Evolutionary conservation across 2,329 filamentous ascomycete species (phyloP).

Genomic region (Nigrospora sphaerica): DNA sequence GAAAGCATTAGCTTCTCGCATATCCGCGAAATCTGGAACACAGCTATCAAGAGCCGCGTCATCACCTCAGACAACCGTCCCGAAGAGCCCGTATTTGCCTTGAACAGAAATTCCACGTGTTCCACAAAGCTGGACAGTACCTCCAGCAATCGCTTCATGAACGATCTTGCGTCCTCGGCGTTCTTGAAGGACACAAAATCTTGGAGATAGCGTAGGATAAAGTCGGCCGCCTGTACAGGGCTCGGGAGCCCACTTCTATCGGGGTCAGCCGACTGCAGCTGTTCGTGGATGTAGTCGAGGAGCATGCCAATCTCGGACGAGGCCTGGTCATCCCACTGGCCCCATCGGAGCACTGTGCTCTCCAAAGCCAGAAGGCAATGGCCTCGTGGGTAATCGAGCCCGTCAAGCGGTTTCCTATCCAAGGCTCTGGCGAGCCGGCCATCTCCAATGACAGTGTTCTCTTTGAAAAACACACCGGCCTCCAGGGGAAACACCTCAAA

Average conservation of each 20-base stretch:
- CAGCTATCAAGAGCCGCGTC: slow-evolving; percentile 28
- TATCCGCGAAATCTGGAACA: slow-evolving; percentile 32
- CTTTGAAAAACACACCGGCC: slow-evolving; percentile 50
- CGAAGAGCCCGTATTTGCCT: slow-evolving; percentile 10
- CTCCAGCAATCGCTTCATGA: slow-evolving; percentile 35
- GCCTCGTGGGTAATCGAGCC: slow-evolving; percentile 21
- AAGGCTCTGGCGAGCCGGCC: slow-evolving; percentile 37
- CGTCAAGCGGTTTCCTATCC: slow-evolving; percentile 19
- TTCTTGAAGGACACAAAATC: slow-evolving; percentile 31
- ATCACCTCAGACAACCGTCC: slow-evolving; percentile 27
- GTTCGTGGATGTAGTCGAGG: slow-evolving; percentile 51
- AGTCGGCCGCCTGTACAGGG: slow-evolving; percentile 29
- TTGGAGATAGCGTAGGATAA: slow-evolving; percentile 41
- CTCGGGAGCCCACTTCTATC: slow-evolving; percentile 8
- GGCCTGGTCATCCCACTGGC: slow-evolving; percentile 46
- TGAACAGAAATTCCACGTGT: slow-evolving; percentile 22
- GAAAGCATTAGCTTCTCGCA: slow-evolving; percentile 27
- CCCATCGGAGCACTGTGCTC: slow-evolving; percentile 45
- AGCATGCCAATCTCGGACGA: slow-evolving; percentile 57
- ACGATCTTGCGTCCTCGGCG: slow-evolving; percentile 27
- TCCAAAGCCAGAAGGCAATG: slow-evolving; percentile 37
- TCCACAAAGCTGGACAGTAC: slow-evolving; percentile 31
- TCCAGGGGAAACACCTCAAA: slow-evolving; percentile 57
- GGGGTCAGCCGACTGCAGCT: slow-evolving; percentile 20
- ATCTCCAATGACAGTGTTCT: slow-evolving; percentile 50